Evolutionary conservation across 1,284 basidiomycete genomes (phyloP).

Genomic region (Fomes fomentarius): DNA sequence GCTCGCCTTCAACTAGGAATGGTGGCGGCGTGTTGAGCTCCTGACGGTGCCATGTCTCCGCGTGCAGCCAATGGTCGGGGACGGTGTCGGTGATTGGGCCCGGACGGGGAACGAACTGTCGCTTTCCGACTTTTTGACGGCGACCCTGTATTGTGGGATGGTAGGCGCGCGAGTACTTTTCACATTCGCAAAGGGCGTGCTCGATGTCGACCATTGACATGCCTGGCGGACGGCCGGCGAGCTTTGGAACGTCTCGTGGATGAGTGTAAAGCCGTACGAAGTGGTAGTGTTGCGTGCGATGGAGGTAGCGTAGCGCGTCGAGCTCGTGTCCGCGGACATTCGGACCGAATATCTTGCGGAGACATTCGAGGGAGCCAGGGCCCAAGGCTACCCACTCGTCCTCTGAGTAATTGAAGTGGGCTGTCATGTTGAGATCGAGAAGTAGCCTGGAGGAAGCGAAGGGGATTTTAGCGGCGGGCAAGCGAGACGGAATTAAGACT

Average conservation of each 20-base stretch:
- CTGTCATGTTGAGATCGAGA: conserved; percentile 47
- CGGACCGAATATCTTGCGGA: conserved; percentile 45
- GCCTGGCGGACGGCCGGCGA: conserved; percentile 26
- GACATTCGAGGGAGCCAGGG: conserved; percentile 42
- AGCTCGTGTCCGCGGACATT: conserved; percentile 35
- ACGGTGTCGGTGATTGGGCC: conserved; percentile 33
- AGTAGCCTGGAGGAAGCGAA: conserved; percentile 34
- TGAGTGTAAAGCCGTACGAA: conserved; percentile 39
- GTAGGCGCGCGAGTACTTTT: conserved; percentile 43
- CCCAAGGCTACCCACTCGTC: conserved; percentile 45
- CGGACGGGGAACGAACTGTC: conserved; percentile 25
- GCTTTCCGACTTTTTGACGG: conserved; percentile 27
- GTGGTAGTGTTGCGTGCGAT: conserved; percentile 40
- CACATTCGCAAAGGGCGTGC: conserved; percentile 48
- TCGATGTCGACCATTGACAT: conserved; percentile 47
- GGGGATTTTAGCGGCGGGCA: not conserved
- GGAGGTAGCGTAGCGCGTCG: conserved; percentile 42
- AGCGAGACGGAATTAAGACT: not conserved
- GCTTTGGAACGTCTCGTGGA: conserved; percentile 30
- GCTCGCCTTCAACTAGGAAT: conserved; percentile 23
- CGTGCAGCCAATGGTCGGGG: conserved; percentile 35
- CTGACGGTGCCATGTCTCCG: conserved; percentile 7
- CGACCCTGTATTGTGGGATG: conserved; percentile 35
- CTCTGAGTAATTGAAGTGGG: conserved; percentile 41
- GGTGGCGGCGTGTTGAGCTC: conserved; percentile 24